Conservation (phyloP, 768 basidiomycete genomes). For the Trametes cinnabarina region DNA sequence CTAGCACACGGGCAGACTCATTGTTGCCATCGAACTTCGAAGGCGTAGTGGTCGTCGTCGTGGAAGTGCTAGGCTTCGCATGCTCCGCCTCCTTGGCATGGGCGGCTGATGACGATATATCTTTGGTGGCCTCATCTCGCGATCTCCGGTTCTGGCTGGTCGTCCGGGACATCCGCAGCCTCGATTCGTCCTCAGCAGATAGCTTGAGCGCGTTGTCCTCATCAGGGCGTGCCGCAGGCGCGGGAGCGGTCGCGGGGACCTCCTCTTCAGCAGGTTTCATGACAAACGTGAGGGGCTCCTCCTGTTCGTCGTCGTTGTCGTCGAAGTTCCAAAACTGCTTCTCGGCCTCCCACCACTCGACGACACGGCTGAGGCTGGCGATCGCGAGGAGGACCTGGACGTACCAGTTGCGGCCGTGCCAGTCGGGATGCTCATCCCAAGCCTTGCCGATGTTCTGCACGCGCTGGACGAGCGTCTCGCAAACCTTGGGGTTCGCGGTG, state of each 20-base stretch:
- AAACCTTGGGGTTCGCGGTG: conserved; percentile 79
- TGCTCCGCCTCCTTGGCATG: conserved; percentile 23
- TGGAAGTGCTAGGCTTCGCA: not conserved
- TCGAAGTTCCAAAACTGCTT: conserved; percentile 99
- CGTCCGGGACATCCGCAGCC: conserved; percentile 48
- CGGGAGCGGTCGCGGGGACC: conserved; percentile 37
- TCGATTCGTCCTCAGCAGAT: conserved; percentile 51
- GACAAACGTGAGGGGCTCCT: conserved; percentile 90
- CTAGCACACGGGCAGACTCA: conserved; percentile 80
- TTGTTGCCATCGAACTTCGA: conserved; percentile 54
- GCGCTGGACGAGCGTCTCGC: conserved; percentile 83
- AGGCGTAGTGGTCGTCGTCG: conserved; percentile 11
- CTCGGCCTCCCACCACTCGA: conserved; percentile 99
- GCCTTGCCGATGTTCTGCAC: conserved; percentile 90
- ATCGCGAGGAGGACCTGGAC: conserved; percentile 94
- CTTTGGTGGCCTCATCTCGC: conserved; percentile 58
- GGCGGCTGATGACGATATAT: conserved; percentile 34
- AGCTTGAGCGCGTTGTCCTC: conserved; percentile 40
- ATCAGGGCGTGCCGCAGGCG: conserved; percentile 38
- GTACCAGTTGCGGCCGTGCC: conserved; percentile 98
- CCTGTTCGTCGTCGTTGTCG: conserved; percentile 84
- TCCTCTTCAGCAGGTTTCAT: conserved; percentile 81
- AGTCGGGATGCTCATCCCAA: conserved; percentile 98
- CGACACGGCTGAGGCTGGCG: conserved; percentile 91
- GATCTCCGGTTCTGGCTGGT: conserved; percentile 52